Conservation (phyloP, 2,329 filamentous ascomycete genomes). For the Xylaria sp. region DNA sequence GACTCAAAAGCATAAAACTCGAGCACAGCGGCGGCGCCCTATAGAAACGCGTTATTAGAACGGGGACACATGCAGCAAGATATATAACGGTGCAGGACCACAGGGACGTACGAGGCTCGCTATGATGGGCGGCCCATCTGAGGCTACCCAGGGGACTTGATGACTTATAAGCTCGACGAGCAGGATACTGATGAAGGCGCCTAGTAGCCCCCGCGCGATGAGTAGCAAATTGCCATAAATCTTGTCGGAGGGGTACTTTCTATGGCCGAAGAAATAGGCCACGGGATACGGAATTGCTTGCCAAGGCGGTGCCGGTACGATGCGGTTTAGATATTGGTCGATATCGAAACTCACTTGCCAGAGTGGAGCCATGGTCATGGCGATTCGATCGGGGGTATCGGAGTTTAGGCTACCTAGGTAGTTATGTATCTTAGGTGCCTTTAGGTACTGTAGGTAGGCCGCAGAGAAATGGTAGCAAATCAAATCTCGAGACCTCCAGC, state of each 20-base stretch:
- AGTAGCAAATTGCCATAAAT: constrained; percentile 67
- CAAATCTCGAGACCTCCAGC: too few species aligned
- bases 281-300: constrained; percentile 71
- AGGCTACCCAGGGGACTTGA: constrained; percentile 64
- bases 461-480: too few species aligned
- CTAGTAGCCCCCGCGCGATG: constrained; percentile 72
- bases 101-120: constrained; percentile 72
- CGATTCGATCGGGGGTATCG: background rate
- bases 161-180: constrained; percentile 68
- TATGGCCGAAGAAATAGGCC: constrained; percentile 75
- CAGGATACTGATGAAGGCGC: constrained; percentile 70
- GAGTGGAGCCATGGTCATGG: constrained; percentile 36
- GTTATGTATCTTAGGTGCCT: too few species aligned
- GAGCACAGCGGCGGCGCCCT: constrained; percentile 81
- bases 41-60: constrained; percentile 22
- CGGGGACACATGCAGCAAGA: background rate
- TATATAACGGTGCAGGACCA: background rate
- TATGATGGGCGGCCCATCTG: constrained; percentile 69
- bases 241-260: constrained; percentile 53
- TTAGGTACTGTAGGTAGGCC: too few species aligned
- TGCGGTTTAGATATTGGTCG: constrained; percentile 78
- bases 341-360: constrained; percentile 73
- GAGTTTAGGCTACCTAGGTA: background rate
- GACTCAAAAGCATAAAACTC: constrained; percentile 78
- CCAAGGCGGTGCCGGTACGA: constrained; percentile 74